These are phyloP conservation scores for Parasitella parasitica DNA, from an alignment of 371 early-diverging fungal species.

Conservation along the genomic window DNA sequence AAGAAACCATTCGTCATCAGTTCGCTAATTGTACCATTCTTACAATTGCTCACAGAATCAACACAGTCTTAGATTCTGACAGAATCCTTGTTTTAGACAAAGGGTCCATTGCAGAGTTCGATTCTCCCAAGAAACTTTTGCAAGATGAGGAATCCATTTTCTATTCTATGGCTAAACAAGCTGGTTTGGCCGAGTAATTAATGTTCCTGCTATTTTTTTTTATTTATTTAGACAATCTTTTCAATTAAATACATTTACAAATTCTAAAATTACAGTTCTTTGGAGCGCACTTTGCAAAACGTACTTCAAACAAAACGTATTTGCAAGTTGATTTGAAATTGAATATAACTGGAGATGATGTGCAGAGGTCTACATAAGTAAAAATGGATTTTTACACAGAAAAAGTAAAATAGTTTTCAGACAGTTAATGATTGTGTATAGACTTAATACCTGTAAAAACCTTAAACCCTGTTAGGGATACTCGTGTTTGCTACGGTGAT, in stretches of 20 bases:
- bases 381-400: no score
- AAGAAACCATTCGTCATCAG: conserved; percentile 86
- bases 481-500: no score
- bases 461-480: no score
- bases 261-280: no score
- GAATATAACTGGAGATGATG: no score
- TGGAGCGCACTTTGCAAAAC: no score
- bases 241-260: not conserved
- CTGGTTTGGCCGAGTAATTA: conserved; percentile 53
- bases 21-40: conserved; percentile 87
- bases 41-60: conserved; percentile 92
- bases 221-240: not conserved
- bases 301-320: no score
- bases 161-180: conserved; percentile 72
- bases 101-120: conserved; percentile 80
- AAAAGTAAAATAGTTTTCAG: no score
- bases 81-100: conserved; percentile 81
- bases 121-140: conserved; percentile 68
- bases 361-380: no score
- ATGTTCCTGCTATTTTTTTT: not conserved
- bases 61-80: conserved; percentile 87
- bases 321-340: no score
- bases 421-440: no score
- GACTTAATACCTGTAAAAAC: no score
- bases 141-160: conserved; percentile 65